phyloP scores from a whole-genome alignment of 2,329 filamentous ascomycete species.

The Fusarium buharicum region DNA sequence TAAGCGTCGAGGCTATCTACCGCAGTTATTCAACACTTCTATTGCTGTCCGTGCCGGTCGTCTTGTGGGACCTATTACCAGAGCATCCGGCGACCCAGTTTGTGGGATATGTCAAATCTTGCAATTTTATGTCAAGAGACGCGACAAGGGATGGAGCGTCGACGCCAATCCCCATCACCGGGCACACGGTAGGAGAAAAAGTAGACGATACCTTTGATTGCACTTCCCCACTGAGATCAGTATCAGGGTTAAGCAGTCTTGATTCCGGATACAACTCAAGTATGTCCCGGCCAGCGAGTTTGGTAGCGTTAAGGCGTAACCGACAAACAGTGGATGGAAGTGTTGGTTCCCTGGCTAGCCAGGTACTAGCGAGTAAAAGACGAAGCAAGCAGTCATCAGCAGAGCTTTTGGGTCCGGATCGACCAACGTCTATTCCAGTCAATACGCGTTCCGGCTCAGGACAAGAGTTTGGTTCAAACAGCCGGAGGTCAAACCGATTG shows the following conservation, averaged over 20 bases:
- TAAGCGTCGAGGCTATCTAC: conserved; percentile 42
- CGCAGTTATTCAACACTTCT: conserved; percentile 42
- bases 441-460: conserved; percentile 7
- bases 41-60: conserved; percentile 42
- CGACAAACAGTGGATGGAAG: conserved; percentile 35
- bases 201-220: conserved; percentile 28
- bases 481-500: conserved; percentile 13
- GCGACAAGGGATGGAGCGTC: conserved; percentile 17
- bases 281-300: conserved; percentile 36
- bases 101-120: conserved; percentile 44
- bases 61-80: conserved; percentile 42
- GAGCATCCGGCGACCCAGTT: conserved; percentile 44
- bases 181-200: conserved; percentile 25
- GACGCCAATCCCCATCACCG: conserved; percentile 41
- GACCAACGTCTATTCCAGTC: conserved; percentile 24
- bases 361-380: conserved; percentile 32
- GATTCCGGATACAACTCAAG: conserved; percentile 44
- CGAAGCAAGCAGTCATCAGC: conserved; percentile 27
- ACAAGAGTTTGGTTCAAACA: conserved; percentile 8
- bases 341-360: conserved; percentile 26
- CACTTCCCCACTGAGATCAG: conserved; percentile 36
- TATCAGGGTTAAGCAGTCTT: conserved; percentile 40
- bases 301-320: conserved; percentile 30
- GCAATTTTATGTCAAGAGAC: conserved; percentile 36
- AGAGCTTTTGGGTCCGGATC: conserved; percentile 34